A percentile compares a stretch with the other conserved stretches of the same genome.
These are phyloP conservation scores for Gracilaria vermiculophylla DNA, from an alignment of 23 red algal species.

Conservation along the genomic window DNA sequence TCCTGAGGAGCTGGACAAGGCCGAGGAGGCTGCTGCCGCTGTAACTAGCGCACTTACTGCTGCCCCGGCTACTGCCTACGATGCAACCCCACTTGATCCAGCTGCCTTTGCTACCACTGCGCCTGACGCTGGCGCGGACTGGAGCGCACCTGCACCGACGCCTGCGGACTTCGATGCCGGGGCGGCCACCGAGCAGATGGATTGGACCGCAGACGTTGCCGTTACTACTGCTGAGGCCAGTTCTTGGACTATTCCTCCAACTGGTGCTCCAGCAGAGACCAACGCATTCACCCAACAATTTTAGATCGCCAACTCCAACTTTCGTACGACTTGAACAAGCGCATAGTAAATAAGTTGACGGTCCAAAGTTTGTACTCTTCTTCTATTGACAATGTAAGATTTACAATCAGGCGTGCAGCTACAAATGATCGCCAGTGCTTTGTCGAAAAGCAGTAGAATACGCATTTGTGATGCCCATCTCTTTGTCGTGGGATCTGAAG, in stretches of 20 bases:
- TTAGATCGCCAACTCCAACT: constrained; percentile 8
- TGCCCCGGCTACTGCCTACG: constrained; percentile 46
- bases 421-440: no score
- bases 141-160: constrained; percentile 22
- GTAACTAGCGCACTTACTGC: constrained; percentile 29
- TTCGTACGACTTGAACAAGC: constrained; percentile 4
- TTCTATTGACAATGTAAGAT: no score
- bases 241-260: constrained; percentile 37
- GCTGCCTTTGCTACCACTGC: constrained; percentile 10
- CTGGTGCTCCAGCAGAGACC: neutral
- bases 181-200: constrained; percentile 18
- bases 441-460: no score
- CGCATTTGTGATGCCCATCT: no score
- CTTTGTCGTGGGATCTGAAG: no score
- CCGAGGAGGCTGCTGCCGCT: constrained; percentile 79
- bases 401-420: no score
- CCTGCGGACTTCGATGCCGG: constrained; percentile 32
- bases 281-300: constrained; percentile 41
- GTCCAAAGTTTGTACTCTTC: neutral
- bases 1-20: constrained; percentile 95
- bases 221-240: neutral
- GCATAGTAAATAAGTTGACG: constrained; percentile 19
- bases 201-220: constrained; percentile 28
- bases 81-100: constrained; percentile 39
- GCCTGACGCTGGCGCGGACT: constrained; percentile 21